Base-by-base conservation (phyloP, 768 basidiomycete genomes). In the Macrolepiota dolichaula region DNA sequence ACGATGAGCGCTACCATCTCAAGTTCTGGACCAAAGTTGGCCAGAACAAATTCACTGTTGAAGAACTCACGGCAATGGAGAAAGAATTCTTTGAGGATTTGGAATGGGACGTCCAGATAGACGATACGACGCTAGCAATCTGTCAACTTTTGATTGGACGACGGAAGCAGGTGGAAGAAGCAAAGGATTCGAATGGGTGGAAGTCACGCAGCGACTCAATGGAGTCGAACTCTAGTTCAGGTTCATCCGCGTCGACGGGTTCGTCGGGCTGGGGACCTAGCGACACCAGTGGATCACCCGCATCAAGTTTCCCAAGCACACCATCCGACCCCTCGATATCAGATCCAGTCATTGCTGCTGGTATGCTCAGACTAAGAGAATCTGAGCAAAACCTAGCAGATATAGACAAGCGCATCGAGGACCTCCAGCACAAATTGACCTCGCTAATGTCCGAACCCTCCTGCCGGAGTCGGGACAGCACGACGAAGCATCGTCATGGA, bases 21-120 rank as follows among this genome's bases (percentile, higher is more conserved):
- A 52, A 61, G n/a, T 61, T 61, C 59, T 61, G 59, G 59, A 53
- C 49, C 35, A 4, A n/a, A 17, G 59, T 61, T 22, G 40, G 59
- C n/a, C 59, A 61, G 59, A 61, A 61, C 13, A 61, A 61, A 55
- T 61, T 55, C 25, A 36, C 44, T 4, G 22, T 54, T 0, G 59
- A 54, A 25, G 59, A 61, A 19, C 42, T 61, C 35, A 38, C 35
- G 1, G 4, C 47, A 19, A 61, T 55, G 52, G 59, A 61, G 35
- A 61, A 61, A 32, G 46, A 55, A 24, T 55, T 61, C 19, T 54
- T 61, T 12, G 59, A 54, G 22, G 52, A 44, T 36, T 36, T 61
- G 29, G 44, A 47, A 12, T 61, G 59, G 59, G 52, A 54, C 25
- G 32, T 54, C 9, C 22, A 44, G 52, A 61, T 61, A 47, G 59